A percentile compares a stretch with the other conserved stretches of the same genome.
Conservation (phyloP, 2,329 filamentous ascomycete species). For the Trichophyton benhamiae region DNA sequence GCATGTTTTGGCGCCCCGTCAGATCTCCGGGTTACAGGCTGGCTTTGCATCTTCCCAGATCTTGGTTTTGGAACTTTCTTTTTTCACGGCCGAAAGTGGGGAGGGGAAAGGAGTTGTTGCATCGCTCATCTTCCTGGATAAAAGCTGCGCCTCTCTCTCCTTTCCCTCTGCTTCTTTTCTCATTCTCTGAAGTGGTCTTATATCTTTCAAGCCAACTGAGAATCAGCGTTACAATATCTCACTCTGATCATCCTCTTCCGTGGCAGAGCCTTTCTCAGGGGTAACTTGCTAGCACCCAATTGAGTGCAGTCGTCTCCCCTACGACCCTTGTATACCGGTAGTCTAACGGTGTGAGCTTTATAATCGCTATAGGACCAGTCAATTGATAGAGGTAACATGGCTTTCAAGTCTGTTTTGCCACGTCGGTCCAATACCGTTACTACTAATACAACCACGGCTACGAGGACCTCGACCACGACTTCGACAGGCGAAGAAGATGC, state of each 20-base stretch:
- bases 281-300: neutral
- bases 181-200: neutral
- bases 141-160: neutral
- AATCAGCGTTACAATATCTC: neutral
- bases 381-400: neutral
- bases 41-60: neutral
- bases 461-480: slow-evolving; percentile 7
- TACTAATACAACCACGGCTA: slow-evolving; percentile 17
- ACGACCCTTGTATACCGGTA: neutral
- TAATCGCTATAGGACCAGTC: neutral
- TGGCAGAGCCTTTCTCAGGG: neutral
- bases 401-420: slow-evolving; percentile 1
- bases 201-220: neutral
- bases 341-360: neutral
- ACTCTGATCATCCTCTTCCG: neutral
- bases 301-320: neutral
- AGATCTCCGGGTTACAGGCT: neutral
- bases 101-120: neutral
- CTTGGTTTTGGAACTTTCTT: neutral
- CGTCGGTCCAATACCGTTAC: slow-evolving; percentile 11
- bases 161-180: neutral
- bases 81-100: neutral
- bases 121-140: neutral
- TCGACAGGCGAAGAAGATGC: slow-evolving; percentile 17
- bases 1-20: neutral